A percentile compares a stretch with the other conserved stretches of the same genome.
Evolutionary conservation across 208 protist species (phyloP).

Genomic region (Acanthamoeba triangularis): DNA sequence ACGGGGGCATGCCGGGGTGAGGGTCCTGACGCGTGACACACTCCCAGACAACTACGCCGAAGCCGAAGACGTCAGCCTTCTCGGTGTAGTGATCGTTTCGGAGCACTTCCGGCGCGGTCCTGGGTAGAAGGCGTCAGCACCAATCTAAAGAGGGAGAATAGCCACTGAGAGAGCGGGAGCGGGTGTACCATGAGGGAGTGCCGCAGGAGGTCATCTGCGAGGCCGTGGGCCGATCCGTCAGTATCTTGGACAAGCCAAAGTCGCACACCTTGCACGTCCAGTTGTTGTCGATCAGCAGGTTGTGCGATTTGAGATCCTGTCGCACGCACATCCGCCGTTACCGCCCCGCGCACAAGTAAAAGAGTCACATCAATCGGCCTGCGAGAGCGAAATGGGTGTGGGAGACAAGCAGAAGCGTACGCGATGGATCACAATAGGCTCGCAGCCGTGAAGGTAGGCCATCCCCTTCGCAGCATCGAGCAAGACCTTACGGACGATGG

Average conservation of each 20-base stretch:
- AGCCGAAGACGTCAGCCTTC: conserved; percentile 73
- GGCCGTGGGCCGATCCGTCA: not conserved
- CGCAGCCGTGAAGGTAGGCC: conserved; percentile 68
- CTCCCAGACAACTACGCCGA: conserved; percentile 53
- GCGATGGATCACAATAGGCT: conserved; percentile 66
- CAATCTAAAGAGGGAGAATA: not conserved
- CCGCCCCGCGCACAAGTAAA: not conserved
- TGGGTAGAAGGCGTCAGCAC: not conserved
- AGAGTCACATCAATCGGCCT: no score
- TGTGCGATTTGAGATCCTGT: conserved; percentile 71
- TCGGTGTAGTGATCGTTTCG: conserved; percentile 68
- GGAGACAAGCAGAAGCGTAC: not conserved
- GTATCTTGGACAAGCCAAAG: conserved; percentile 70
- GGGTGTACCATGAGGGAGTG: conserved; percentile 50
- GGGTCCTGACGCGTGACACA: conserved; percentile 61
- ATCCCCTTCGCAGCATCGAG: conserved; percentile 64
- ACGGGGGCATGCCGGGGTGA: conserved; percentile 67
- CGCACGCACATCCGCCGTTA: not conserved
- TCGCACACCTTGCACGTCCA: conserved; percentile 77
- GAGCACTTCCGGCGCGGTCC: conserved; percentile 72
- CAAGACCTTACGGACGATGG: conserved; percentile 53
- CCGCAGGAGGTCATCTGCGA: conserved; percentile 75
- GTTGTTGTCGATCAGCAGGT: conserved; percentile 71
- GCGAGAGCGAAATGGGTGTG: no score
- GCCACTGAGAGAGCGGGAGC: not conserved